phyloP scores from a whole-genome alignment of 176 grass and related monocot genomes.

The Urochloa ruziziensis region DNA sequence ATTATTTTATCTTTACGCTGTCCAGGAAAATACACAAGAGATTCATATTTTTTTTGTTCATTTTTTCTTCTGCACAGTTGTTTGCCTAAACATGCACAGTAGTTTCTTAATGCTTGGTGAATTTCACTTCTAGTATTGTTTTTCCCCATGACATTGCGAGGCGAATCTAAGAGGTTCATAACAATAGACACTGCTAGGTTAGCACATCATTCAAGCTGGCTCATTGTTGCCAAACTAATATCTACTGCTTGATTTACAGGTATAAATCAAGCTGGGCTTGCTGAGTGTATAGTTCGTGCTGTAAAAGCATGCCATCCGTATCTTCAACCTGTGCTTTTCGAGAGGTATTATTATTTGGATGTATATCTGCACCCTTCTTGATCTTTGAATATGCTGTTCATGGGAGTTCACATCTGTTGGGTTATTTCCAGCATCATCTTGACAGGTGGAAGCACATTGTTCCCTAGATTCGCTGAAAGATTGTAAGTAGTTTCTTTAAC shows the following conservation, averaged over 20 bases:
- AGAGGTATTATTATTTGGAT: slow-evolving; percentile 52
- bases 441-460: slow-evolving; percentile 83
- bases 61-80: neutral
- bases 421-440: slow-evolving; percentile 86
- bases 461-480: slow-evolving; percentile 72
- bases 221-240: neutral
- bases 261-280: slow-evolving; percentile 97
- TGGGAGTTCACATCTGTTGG: slow-evolving; percentile 1
- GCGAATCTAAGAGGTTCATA: neutral
- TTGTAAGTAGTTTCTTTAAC: slow-evolving; percentile 53
- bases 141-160: too few species aligned
- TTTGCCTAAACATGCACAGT: too few species aligned
- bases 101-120: too few species aligned
- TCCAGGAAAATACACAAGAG: neutral
- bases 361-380: neutral
- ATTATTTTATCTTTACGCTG: neutral
- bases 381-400: neutral
- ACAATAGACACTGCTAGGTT: neutral
- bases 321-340: slow-evolving; percentile 80
- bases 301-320: slow-evolving; percentile 76
- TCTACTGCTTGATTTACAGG: slow-evolving; percentile 40
- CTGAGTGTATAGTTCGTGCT: slow-evolving; percentile 88
- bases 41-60: neutral
- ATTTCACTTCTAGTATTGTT: too few species aligned
- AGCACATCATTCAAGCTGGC: neutral